Evolutionary conservation across 345 rosid species (phyloP).

Genomic region (Brassica juncea): DNA sequence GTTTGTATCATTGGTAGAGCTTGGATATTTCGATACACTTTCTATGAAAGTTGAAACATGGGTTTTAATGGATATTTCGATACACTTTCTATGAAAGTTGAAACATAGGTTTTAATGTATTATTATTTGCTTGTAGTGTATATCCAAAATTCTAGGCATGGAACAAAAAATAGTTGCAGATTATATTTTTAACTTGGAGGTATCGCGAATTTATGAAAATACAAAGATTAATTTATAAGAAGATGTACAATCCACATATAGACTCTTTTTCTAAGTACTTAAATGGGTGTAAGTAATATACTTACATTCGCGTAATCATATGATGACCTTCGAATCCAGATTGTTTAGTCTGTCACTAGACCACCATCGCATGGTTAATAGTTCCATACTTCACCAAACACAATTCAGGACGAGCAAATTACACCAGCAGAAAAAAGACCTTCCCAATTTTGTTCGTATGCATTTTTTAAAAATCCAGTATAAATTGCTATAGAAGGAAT

Average conservation of each 20-base stretch:
- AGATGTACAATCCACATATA: no score
- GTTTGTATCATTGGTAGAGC: neutral
- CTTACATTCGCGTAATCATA: no score
- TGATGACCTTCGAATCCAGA: no score
- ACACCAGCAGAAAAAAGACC: neutral
- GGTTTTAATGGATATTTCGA: neutral
- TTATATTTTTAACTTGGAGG: no score
- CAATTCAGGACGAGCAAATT: neutral
- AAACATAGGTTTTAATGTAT: neutral
- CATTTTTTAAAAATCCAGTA: neutral
- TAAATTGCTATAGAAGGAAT: no score
- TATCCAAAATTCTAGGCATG: slow-evolving; percentile 28
- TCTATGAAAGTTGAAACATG: slow-evolving; percentile 1
- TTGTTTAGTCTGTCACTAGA: no score
- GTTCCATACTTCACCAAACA: neutral
- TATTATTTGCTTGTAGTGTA: neutral
- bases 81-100: slow-evolving; percentile 15
- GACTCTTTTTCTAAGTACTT: no score
- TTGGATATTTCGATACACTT: slow-evolving; percentile 1
- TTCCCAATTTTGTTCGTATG: neutral
- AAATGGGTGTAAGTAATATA: no score
- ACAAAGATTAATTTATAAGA: no score
- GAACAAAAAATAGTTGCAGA: neutral
- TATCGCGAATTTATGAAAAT: no score
- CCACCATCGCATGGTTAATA: neutral